Conservation (phyloP, 2,329 filamentous ascomycete species). For the Chalaropsis ovoidea region DNA sequence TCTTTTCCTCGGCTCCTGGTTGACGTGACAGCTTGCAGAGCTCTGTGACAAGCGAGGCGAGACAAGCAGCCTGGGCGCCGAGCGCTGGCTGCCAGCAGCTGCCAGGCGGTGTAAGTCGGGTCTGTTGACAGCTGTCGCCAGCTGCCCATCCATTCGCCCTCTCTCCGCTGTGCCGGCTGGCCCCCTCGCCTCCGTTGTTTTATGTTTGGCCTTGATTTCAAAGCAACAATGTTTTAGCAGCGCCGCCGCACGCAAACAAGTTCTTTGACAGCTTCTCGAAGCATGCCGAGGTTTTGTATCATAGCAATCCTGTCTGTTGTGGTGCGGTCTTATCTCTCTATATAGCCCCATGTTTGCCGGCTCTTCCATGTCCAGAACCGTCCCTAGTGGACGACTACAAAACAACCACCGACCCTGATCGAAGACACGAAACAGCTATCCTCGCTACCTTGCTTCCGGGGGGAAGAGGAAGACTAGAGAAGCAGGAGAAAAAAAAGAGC, state of each 20-base stretch:
- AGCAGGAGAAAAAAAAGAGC: not conserved
- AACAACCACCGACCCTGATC: not conserved
- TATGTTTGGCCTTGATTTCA: not conserved
- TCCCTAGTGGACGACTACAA: not conserved
- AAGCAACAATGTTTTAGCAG: not conserved
- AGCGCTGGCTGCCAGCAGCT: not conserved
- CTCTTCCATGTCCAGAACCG: not conserved
- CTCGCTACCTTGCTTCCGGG: not conserved
- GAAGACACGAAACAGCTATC: not conserved
- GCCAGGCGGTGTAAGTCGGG: not conserved
- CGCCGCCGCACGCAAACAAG: not conserved
- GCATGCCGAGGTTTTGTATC: not conserved
- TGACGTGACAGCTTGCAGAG: not conserved
- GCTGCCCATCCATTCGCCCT: not conserved
- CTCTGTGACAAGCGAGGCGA: not conserved
- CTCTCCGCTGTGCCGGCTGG: not conserved
- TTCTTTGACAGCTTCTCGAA: slow-evolving; percentile 5
- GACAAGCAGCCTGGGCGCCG: not conserved
- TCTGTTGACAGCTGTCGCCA: not conserved
- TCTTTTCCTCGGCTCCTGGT: not conserved
- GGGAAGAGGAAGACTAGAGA: not conserved
- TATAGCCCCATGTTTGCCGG: not conserved
- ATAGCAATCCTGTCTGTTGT: not conserved
- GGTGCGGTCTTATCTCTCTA: not conserved
- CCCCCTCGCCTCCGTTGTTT: not conserved